Percentiles rank a stretch among this genome's conserved stretches.
These are phyloP conservation scores for Phytopythium litorale DNA, from an alignment of 352 stramenopile genomes.

Conservation along the genomic window DNA sequence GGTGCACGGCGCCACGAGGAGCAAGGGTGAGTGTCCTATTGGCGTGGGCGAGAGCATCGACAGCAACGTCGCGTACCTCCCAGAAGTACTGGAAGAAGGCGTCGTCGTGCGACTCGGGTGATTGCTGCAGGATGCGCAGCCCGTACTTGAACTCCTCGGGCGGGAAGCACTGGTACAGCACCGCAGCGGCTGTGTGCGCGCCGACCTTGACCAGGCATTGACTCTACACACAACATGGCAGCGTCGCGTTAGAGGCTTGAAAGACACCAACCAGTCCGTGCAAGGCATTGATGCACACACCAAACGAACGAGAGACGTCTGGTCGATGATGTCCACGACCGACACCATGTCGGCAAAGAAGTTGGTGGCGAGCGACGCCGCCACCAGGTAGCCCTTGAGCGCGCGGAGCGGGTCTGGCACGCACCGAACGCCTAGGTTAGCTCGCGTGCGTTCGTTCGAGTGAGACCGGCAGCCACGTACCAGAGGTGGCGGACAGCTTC, in stretches of 20 bases:
- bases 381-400: conserved; percentile 68
- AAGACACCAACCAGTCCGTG: not conserved
- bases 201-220: conserved; percentile 81
- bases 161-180: conserved; percentile 83
- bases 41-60: not conserved
- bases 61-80: conserved; percentile 39
- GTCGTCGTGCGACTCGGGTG: conserved; percentile 67
- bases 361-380: conserved; percentile 76
- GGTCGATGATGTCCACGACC: conserved; percentile 78
- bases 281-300: conserved; percentile 23
- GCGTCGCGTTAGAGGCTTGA: conserved; percentile 9
- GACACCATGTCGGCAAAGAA: conserved; percentile 72
- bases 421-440: conserved; percentile 5
- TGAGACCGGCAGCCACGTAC: conserved; percentile 19
- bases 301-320: conserved; percentile 79
- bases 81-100: conserved; percentile 87
- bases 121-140: conserved; percentile 66
- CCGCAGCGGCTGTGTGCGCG: conserved; percentile 73
- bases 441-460: conserved; percentile 6
- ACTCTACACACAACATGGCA: conserved; percentile 31
- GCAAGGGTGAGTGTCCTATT: not conserved
- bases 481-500: conserved; percentile 52
- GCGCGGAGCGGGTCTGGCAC: conserved; percentile 54
- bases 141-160: conserved; percentile 80
- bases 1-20: conserved; percentile 2